Percentiles rank a stretch among this genome's conserved stretches.
These are phyloP conservation scores for Camellia lanceoleosa DNA, from an alignment of 148 eudicot genomes.

Conservation along the genomic window DNA sequence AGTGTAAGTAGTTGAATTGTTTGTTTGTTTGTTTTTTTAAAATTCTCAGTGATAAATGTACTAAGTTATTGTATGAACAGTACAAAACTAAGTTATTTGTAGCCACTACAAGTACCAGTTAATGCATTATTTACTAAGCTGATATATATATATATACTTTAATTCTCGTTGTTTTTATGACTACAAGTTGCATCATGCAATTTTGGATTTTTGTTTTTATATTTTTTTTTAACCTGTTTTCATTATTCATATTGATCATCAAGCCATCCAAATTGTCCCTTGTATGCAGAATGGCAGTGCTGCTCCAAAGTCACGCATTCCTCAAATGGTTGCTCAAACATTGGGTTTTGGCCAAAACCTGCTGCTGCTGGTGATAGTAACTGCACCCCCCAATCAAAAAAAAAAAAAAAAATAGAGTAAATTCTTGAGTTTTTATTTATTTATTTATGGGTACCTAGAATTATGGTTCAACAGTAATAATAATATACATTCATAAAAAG, in stretches of 20 bases:
- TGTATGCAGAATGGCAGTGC: conserved; percentile 64
- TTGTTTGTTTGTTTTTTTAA: too few relatives aligned
- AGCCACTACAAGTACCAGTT: background rate
- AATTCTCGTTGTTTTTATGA: background rate
- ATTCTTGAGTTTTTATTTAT: too few relatives aligned
- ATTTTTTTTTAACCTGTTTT: too few relatives aligned
- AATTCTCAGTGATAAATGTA: too few relatives aligned
- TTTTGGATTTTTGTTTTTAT: background rate
- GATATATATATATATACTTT: background rate
- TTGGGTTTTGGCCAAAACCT: conserved; percentile 95
- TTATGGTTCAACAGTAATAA: too few relatives aligned
- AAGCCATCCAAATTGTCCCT: background rate
- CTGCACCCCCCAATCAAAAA: too few relatives aligned
- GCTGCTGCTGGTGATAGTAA: too few relatives aligned
- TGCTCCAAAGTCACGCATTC: conserved; percentile 70
- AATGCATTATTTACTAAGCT: background rate
- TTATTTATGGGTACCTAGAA: too few relatives aligned
- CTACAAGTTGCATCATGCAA: background rate
- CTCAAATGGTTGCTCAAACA: conserved; percentile 55
- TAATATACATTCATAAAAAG: too few relatives aligned
- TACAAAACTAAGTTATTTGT: background rate
- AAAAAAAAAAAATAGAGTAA: too few relatives aligned
- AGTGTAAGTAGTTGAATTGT: too few relatives aligned
- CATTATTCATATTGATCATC: background rate
- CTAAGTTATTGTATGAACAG: background rate